Evolutionary conservation across 345 rosid genomes (phyloP).

Genomic region (Erysimum cheiranthoides): DNA sequence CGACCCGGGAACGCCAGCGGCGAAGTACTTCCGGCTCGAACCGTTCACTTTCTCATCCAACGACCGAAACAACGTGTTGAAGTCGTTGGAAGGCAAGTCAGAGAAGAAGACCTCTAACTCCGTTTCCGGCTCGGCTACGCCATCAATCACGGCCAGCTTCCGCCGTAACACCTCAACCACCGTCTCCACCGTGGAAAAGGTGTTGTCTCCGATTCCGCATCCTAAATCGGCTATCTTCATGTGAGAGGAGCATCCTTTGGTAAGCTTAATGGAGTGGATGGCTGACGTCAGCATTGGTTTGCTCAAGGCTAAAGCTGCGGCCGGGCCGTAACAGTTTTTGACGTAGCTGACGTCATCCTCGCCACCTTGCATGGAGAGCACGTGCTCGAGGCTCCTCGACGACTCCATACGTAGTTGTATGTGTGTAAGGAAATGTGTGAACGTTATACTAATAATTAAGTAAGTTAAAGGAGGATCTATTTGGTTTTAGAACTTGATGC

Average conservation of each 20-base stretch:
- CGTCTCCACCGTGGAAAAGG: conserved; percentile 44
- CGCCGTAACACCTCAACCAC: conserved; percentile 50
- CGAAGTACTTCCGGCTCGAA: conserved; percentile 43
- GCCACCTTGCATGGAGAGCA: conserved; percentile 64
- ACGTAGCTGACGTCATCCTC: conserved; percentile 59
- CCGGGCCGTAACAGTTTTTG: conserved; percentile 56
- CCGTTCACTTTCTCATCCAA: conserved; percentile 14
- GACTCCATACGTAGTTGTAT: conserved; percentile 33
- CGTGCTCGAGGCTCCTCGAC: conserved; percentile 47
- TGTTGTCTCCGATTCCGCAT: conserved; percentile 60
- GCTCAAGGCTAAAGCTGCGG: conserved; percentile 52
- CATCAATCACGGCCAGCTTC: conserved; percentile 25
- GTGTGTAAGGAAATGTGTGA: conserved; percentile 12
- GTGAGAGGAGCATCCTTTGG: conserved; percentile 19
- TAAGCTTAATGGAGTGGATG: conserved; percentile 49
- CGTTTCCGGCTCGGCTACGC: conserved; percentile 25
- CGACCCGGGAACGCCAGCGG: conserved; percentile 61
- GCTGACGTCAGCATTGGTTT: conserved; percentile 56
- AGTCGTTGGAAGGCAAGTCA: conserved; percentile 63
- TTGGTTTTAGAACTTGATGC: conserved; percentile 8
- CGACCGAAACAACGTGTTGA: conserved; percentile 52
- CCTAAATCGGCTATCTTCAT: conserved; percentile 60
- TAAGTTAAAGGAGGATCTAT: background rate
- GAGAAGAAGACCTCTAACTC: conserved; percentile 60
- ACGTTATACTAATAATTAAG: background rate